Conservation (phyloP, 352 stramenopile species). For the Phytophthora nicotianae region DNA sequence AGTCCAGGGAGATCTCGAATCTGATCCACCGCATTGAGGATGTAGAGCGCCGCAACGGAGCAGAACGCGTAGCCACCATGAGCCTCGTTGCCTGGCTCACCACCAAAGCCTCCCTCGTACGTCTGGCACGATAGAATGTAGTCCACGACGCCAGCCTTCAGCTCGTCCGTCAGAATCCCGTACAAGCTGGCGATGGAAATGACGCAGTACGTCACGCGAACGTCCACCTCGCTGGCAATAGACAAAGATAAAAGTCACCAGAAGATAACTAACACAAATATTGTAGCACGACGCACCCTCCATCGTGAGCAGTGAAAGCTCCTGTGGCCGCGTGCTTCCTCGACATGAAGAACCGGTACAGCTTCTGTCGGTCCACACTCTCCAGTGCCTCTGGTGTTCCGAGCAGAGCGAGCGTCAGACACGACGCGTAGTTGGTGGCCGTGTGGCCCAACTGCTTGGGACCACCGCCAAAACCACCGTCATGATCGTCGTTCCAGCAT, state of each 20-base stretch:
- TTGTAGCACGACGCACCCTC: slow-evolving; percentile 69
- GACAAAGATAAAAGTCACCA: background rate
- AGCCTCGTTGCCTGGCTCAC: slow-evolving; percentile 93
- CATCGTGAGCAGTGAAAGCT: slow-evolving; percentile 97
- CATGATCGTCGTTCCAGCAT: slow-evolving; percentile 59
- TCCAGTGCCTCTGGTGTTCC: slow-evolving; percentile 81
- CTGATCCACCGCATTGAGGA: slow-evolving; percentile 82
- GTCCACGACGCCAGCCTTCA: slow-evolving; percentile 78
- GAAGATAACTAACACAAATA: background rate
- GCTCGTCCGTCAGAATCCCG: slow-evolving; percentile 91
- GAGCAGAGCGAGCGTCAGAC: slow-evolving; percentile 93
- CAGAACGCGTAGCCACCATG: slow-evolving; percentile 99
- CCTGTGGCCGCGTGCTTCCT: slow-evolving; percentile 86
- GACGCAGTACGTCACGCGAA: slow-evolving; percentile 97
- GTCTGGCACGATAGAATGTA: slow-evolving; percentile 94
- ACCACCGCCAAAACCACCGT: slow-evolving; percentile 95
- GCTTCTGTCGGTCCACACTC: slow-evolving; percentile 72
- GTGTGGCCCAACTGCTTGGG: slow-evolving; percentile 88
- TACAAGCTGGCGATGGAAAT: slow-evolving; percentile 94
- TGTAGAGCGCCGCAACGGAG: slow-evolving; percentile 92
- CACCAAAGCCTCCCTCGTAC: slow-evolving; percentile 97
- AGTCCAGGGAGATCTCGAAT: slow-evolving; percentile 60
- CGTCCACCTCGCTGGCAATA: slow-evolving; percentile 90
- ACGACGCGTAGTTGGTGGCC: slow-evolving; percentile 95
- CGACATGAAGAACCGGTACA: slow-evolving; percentile 91